phyloP scores from a whole-genome alignment of 2,329 filamentous ascomycete species.

The Ophiostoma triangulosporum region DNA sequence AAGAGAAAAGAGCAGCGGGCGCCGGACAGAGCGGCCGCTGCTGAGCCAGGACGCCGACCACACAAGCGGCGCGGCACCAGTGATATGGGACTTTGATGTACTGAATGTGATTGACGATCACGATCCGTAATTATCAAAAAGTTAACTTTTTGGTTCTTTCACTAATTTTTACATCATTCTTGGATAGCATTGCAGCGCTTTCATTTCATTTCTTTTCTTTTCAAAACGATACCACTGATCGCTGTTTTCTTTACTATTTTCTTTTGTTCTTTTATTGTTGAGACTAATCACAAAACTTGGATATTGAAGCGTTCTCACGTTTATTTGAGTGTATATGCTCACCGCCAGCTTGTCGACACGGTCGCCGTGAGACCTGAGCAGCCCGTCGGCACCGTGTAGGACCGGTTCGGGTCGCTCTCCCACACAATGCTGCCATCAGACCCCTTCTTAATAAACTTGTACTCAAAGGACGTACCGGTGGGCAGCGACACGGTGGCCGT shows the following conservation, averaged over 20 bases:
- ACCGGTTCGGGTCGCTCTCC: slow-evolving; percentile 47
- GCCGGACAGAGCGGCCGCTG: slow-evolving; percentile 11
- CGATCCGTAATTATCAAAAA: slow-evolving; percentile 14
- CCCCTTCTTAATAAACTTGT: slow-evolving; percentile 54
- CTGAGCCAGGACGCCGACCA: slow-evolving; percentile 15
- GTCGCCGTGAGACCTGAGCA: not conserved
- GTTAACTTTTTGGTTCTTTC: not conserved
- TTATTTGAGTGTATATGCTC: no score
- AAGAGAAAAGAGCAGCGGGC: not conserved
- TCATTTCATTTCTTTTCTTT: not conserved
- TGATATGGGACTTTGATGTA: slow-evolving; percentile 26
- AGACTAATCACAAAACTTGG: not conserved
- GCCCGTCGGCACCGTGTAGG: slow-evolving; percentile 19
- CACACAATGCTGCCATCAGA: slow-evolving; percentile 42
- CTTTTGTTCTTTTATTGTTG: not conserved
- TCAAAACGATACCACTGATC: no score
- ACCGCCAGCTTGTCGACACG: not conserved
- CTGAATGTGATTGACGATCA: slow-evolving; percentile 22
- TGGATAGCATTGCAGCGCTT: not conserved
- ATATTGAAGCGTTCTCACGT: no score
- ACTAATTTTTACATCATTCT: no score
- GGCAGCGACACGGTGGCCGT: slow-evolving; percentile 38
- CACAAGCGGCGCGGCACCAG: slow-evolving; percentile 16
- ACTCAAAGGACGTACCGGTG: slow-evolving; percentile 43
- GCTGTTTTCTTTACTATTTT: not conserved